A percentile compares a stretch with the other conserved stretches of the same genome.
Evolutionary conservation across 2,329 filamentous ascomycete genomes (phyloP).

Genomic region (Pezicula neosporulosa): DNA sequence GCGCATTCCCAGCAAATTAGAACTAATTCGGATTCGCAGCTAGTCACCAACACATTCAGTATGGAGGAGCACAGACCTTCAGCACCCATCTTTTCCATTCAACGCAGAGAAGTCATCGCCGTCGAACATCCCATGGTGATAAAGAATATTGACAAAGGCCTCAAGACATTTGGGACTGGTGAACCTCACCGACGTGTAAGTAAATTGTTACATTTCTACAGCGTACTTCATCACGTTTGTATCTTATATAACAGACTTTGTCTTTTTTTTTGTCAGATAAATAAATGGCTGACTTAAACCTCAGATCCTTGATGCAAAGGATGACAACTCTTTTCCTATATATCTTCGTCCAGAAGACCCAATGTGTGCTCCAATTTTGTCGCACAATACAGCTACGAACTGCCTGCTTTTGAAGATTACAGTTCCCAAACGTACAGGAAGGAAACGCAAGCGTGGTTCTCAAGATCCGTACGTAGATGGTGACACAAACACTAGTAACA

Average conservation of each 20-base stretch:
- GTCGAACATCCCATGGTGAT: slow-evolving; percentile 67
- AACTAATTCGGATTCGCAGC: neutral
- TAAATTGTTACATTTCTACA: neutral
- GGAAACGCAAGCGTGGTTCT: slow-evolving; percentile 80
- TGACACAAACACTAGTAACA: neutral
- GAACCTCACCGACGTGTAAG: slow-evolving; percentile 25
- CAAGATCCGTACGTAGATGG: slow-evolving; percentile 57
- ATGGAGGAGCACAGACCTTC: slow-evolving; percentile 2
- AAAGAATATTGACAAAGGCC: slow-evolving; percentile 59
- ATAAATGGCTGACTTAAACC: neutral
- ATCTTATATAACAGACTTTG: neutral
- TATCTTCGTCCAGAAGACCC: slow-evolving; percentile 78
- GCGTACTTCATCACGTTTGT: no score
- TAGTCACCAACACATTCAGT: neutral
- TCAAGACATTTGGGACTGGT: slow-evolving; percentile 53
- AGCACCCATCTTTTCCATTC: slow-evolving; percentile 46
- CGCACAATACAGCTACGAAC: slow-evolving; percentile 70
- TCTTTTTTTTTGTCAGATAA: slow-evolving; percentile 2
- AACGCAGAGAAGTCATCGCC: slow-evolving; percentile 49
- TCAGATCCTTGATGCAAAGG: slow-evolving; percentile 41
- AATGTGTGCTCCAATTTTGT: slow-evolving; percentile 73
- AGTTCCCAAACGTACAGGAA: slow-evolving; percentile 80
- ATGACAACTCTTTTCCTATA: slow-evolving; percentile 56
- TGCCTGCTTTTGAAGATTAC: slow-evolving; percentile 85
- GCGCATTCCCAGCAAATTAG: no score